Base-by-base conservation (phyloP, 2,329 filamentous ascomycete species). In the Botryotinia globosa region DNA sequence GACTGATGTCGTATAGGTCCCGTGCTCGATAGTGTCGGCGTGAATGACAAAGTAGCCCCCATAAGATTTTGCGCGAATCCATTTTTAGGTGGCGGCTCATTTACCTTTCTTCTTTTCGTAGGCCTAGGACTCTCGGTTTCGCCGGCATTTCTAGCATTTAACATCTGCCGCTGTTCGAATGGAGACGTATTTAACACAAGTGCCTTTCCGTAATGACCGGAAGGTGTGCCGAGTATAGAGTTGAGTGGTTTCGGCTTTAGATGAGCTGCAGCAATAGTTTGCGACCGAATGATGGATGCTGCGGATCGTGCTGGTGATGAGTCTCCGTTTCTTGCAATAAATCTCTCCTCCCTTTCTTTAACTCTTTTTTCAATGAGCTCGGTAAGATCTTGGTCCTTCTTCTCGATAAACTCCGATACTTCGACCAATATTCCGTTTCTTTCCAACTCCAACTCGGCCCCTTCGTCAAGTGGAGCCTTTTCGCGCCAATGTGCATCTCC, bases 401-500 rank as follows among this genome's bases (percentile, higher is more conserved):
- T 87, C 12, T 91, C 92, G n/a, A 92, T 84, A 56, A 87, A 88
- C 73, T 97, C 94, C 37, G 88, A 88, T 2, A 97, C 93, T 81
- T 97, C 90, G 18, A 98, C 91, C 73, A 97, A 86, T 42, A 92
- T 87, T 1, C 89, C 89, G 65, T 90, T 91, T 67, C 90, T 88
- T 77, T 97, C 94, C 69, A 98, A 84, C 72, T 89, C 86, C 69
- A 98, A 81, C 81, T 97, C 94, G 74, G 97, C 93, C 9, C 94
- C 94, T 73, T 96, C 92, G 48, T 88, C 88, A 37, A 97, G 83
- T n/a, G 88, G 87, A 54, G 86, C 87, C 69, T 88, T 87, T 63
- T 90, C 86, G 61, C 89, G 89, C 90, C 92, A 96, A 82, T 97
- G 93, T 45, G 90, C 89, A 80, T 97, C 94, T 4, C 94, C 94